Evolutionary conservation across 768 basidiomycete genomes (phyloP), one percentile per base, ranked within the genome.

Genomic region (Cyclocybe aegerita): DNA sequence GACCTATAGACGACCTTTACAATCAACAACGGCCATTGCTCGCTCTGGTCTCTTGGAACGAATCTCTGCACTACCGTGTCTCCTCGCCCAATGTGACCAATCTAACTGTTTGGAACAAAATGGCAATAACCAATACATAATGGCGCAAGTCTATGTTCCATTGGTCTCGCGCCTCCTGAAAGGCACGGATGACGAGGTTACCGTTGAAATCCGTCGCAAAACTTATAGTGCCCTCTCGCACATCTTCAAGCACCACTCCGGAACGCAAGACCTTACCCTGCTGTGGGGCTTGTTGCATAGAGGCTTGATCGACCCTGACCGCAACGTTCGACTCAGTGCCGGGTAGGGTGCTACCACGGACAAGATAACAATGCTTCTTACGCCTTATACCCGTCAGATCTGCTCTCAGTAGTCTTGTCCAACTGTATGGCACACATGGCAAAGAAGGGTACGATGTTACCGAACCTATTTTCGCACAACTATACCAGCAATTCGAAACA

Each of bases 321-420:
- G 89, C 48, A 75, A 73, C 37, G 79, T 84, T 15, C 78, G 89
- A 34, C 61, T 91, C 11, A 70, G 74, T 54, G 85, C 89, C 45
- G 90, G 89, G 89, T 90, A 65, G 57, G 80, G 56, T n/a, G 30
- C 8, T 39, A 30, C 30, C 31, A 41, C 32, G 12, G 32, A 8
- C 23, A 29, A 7, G 37, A 7, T 9, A 51, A 35, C 36, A 36
- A 39, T 54, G 12, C 37, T 47, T 33, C 41, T 10, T 12, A 30
- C 11, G 6, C 3, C 12, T 43, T 11, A n/a, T 36, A 40, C 9
- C 9, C 35, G 4, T 34, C 54, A 84, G 82, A 4, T 76, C 76
- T 56, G 74, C 77, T 4, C 60, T 86, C 8, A 72, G 69, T 8
- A 74, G 76, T 10, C 60, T 85, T 5, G 59, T 82, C 36, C 71